Evolutionary conservation across 2,329 filamentous ascomycete genomes (phyloP).

Genomic region (Ophiocordyceps unilateralis): DNA sequence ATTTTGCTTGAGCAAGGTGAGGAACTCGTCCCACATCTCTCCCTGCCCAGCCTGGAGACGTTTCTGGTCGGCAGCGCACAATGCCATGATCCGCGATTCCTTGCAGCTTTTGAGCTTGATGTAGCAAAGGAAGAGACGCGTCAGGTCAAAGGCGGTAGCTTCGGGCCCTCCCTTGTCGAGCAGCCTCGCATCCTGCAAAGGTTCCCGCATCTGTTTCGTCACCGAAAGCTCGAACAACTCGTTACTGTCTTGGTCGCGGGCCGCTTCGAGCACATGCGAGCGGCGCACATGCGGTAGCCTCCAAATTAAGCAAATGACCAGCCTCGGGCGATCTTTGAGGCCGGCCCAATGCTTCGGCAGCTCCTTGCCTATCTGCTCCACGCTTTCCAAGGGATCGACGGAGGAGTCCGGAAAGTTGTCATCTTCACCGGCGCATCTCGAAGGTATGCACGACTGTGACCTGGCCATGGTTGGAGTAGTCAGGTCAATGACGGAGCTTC

Average conservation of each 20-base stretch:
- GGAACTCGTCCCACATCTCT: constrained; percentile 8
- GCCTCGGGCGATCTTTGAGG: constrained; percentile 11
- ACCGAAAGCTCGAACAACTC: constrained; percentile 3
- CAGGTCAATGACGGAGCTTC: constrained; percentile 9
- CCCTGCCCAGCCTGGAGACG: constrained; percentile 3
- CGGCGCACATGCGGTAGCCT: constrained; percentile 12
- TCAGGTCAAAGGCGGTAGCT: constrained; percentile 12
- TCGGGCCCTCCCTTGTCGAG: constrained; percentile 3
- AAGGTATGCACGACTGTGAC: neutral
- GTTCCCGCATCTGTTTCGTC: constrained; percentile 3
- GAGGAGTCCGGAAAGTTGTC: neutral
- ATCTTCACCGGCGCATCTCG: neutral
- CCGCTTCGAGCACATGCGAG: constrained; percentile 8
- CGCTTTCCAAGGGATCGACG: constrained; percentile 1
- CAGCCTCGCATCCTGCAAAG: constrained; percentile 3
- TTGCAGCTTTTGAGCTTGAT: constrained; percentile 8
- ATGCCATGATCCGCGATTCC: constrained; percentile 7
- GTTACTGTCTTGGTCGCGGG: constrained; percentile 6
- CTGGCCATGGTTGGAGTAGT: constrained; percentile 7
- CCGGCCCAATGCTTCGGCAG: constrained; percentile 10
- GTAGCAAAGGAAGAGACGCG: constrained; percentile 14
- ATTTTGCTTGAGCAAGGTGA: constrained; percentile 10
- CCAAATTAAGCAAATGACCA: constrained; percentile 14
- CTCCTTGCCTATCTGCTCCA: constrained; percentile 6
- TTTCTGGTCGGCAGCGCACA: constrained; percentile 6